Conservation (phyloP, 78 protist species). For the Dictyostelium purpureum region DNA sequence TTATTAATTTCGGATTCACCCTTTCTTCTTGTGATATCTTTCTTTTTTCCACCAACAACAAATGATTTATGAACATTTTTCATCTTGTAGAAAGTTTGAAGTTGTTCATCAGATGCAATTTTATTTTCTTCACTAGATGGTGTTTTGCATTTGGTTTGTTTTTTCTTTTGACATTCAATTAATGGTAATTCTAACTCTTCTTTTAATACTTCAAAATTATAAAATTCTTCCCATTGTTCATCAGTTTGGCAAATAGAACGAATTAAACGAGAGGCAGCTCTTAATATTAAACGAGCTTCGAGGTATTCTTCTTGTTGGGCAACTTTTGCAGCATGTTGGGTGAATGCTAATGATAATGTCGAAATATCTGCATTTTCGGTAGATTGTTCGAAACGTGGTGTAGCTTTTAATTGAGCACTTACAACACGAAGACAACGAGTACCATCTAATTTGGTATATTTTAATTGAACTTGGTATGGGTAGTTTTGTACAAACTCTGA, state of each 20-base stretch:
- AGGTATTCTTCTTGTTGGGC: constrained; percentile 32
- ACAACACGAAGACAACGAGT: constrained; percentile 67
- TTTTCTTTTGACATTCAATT: constrained; percentile 15
- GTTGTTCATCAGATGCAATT: constrained; percentile 26
- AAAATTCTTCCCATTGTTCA: constrained; percentile 64
- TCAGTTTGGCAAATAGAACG: constrained; percentile 1
- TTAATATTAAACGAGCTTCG: constrained; percentile 24
- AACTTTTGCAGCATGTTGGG: constrained; percentile 67
- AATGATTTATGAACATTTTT: constrained; percentile 42
- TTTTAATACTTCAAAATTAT: constrained; percentile 9
- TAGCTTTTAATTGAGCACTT: not conserved
- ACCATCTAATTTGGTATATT: constrained; percentile 76
- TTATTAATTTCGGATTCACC: constrained; percentile 62
- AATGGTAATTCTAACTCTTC: constrained; percentile 16
- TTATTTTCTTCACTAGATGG: no score
- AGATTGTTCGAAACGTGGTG: not conserved
- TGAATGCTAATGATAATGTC: constrained; percentile 21
- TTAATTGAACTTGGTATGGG: constrained; percentile 77
- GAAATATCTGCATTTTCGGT: constrained; percentile 10
- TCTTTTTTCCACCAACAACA: constrained; percentile 55
- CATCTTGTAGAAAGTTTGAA: constrained; percentile 47
- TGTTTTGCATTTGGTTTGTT: constrained; percentile 1
- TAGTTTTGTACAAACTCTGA: not conserved
- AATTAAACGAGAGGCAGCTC: constrained; percentile 7
- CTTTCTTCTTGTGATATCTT: constrained; percentile 66